Evolutionary conservation across 768 basidiomycete genomes (phyloP).

Genomic region (Filobasidium floriforme): DNA sequence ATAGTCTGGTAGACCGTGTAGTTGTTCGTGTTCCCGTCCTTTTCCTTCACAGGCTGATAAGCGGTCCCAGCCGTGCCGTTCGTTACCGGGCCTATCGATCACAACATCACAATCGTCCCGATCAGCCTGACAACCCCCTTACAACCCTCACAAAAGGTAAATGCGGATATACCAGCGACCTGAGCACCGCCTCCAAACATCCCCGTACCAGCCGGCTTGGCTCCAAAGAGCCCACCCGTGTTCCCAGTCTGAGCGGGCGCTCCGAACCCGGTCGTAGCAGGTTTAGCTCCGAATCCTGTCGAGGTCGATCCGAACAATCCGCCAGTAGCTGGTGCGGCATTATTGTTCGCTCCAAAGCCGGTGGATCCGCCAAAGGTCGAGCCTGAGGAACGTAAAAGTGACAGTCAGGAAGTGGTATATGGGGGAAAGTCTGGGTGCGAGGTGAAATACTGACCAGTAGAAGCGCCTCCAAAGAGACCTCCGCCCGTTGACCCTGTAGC

Average conservation of each 20-base stretch:
- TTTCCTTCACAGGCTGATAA: slow-evolving; percentile 49
- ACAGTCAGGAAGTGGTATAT: neutral
- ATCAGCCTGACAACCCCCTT: neutral
- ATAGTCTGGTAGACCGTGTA: slow-evolving; percentile 73
- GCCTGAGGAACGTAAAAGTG: slow-evolving; percentile 11
- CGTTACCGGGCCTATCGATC: slow-evolving; percentile 10
- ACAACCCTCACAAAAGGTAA: neutral
- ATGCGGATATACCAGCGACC: slow-evolving; percentile 5
- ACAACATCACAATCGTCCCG: neutral
- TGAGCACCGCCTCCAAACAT: slow-evolving; percentile 49
- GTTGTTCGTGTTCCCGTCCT: slow-evolving; percentile 52
- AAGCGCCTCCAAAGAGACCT: slow-evolving; percentile 24
- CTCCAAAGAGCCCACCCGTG: slow-evolving; percentile 46
- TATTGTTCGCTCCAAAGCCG: slow-evolving; percentile 46
- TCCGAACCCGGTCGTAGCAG: slow-evolving; percentile 21
- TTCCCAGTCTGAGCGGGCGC: slow-evolving; percentile 18
- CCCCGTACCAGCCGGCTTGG: slow-evolving; percentile 47
- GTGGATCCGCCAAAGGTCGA: slow-evolving; percentile 32
- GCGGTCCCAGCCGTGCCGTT: slow-evolving; percentile 13
- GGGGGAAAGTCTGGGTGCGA: neutral
- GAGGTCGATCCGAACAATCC: slow-evolving; percentile 32
- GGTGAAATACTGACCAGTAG: slow-evolving; percentile 22
- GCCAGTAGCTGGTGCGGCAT: slow-evolving; percentile 45
- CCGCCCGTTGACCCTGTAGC: slow-evolving; percentile 21
- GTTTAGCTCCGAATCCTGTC: slow-evolving; percentile 22